phyloP scores from a whole-genome alignment of 2,329 filamentous ascomycete species.

The Diaporthe ampelina region DNA sequence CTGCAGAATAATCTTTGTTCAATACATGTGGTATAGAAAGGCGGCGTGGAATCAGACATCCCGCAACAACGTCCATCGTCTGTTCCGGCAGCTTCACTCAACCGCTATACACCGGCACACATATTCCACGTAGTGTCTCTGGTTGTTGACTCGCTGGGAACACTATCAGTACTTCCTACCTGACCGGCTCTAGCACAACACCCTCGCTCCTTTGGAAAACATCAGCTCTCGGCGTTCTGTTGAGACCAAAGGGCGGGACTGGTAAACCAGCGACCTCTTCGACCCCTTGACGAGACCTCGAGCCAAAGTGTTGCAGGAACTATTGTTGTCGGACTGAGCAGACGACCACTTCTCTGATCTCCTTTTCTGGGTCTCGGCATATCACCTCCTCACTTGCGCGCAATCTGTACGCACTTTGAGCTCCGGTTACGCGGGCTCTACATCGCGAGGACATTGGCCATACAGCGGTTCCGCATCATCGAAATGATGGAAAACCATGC shows the following conservation, averaged over 20 bases:
- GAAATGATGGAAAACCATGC: conserved; percentile 40
- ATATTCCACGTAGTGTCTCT: conserved; percentile 8
- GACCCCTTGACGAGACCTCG: neutral
- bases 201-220: conserved; percentile 14
- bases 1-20: conserved; percentile 31
- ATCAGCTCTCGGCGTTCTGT: neutral
- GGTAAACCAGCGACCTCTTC: neutral
- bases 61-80: conserved; percentile 2
- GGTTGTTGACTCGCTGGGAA: neutral
- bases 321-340: neutral
- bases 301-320: neutral
- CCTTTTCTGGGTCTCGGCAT: neutral
- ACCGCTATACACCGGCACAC: neutral
- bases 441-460: neutral
- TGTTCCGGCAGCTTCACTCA: neutral
- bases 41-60: conserved; percentile 19
- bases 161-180: neutral
- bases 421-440: conserved; percentile 1
- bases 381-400: neutral
- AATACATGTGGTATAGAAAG: conserved; percentile 27
- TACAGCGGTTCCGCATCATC: conserved; percentile 7
- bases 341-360: neutral
- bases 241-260: neutral
- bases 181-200: neutral
- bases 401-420: conserved; percentile 1